Base-by-base conservation (phyloP, 2,329 filamentous ascomycete species). In the Blastomyces emzantsi region DNA sequence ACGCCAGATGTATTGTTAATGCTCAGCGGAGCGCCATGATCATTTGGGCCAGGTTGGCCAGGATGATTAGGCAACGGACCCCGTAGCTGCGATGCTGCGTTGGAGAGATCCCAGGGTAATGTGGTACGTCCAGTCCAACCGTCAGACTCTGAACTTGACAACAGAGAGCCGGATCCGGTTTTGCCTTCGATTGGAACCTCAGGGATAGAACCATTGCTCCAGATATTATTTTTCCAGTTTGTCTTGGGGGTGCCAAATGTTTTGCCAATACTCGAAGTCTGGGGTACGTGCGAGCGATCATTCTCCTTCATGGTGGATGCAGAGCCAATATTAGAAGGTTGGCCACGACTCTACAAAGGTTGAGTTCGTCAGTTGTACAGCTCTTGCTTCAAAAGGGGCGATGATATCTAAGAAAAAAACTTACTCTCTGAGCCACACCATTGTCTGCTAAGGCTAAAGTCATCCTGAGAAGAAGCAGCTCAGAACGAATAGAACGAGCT, bases 101-200 rank as follows among this genome's bases (percentile, higher is more conserved):
- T 83, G 30, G 79, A 69, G 7, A 77, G 76, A 66, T 82, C 83
- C 88, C 88, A 91, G 19, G 83, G 82, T 47, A 81, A 77, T 66
- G 77, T 80, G 61, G 79, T 76, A 56, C 79, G 78, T 61, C 75
- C 76, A 65, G 70, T 74, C 85, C 87, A 90, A 57, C 81, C 79
- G 68, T 90, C 87, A 22, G 84, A 83, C 70, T 90, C 87, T 11
- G 88, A 89, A 52, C 86, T 84, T 55, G 85, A 81, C 65, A 89
- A 81, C 49, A 92, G 79, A 64, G 87, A 88, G 65, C 86, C 82
- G 6, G 88, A 90, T 59, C 88, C 89, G 3, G 85, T 86, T 70
- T 87, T 85, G 62, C 78, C 81, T 68, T 84, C 82, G 49, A 80
- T 75, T 11, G 67, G 70, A 45, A 67, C 68, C 2, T 76, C 70